Evolutionary conservation across 306 rosid species (phyloP), one percentile per base, ranked within the genome.

Genomic region (Vigna reflexopilosa): DNA sequence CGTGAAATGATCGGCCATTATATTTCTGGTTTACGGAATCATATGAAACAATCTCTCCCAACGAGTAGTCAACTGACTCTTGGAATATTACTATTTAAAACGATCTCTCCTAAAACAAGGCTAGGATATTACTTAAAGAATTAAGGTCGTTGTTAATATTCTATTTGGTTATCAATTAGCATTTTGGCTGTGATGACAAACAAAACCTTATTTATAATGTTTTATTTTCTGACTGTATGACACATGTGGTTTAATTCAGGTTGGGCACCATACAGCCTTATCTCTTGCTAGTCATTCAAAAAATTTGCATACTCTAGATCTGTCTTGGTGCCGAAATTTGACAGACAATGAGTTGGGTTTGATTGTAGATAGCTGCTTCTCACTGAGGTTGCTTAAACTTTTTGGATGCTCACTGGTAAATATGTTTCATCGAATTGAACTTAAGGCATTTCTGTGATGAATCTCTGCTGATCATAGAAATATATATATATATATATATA

Each of bases 341-440:
- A 75, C 87, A 9, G 97, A 93, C 62, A 57, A 82, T 40, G 90
- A 89, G 20, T 61, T 95, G 63, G 97, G 97, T 72, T 81, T 89
- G 49, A 87, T 95, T 42, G 98, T 88, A 6, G 98, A 95, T 71
- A 86, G 74, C 74, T 95, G 99, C 89, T 72, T 22, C 12, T 88
- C 96, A 2, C 78, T 95, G 81, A 87, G 86, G 73, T 65, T 84
- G 38, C 95, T 93, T 26, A 91, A 85, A 75, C 79, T 95, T 49
- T 89, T 90, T 78, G 99, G 99, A 78, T 95, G 97, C 85, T 75
- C 90, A 49, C 91, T 93, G 99, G 99, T 95, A 80, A 64, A 72
- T 15, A 32, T 47, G 44, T 40, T 44, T 56, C 50, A 66, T 61
- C n/a, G 30, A 45, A 70, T 19, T 47, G 47, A 63, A 9, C 8